Percentiles rank a stretch among this genome's conserved stretches.
These are phyloP conservation scores for Diospyros kaki DNA, from an alignment of 148 eudicot genomes.

Conservation along the genomic window DNA sequence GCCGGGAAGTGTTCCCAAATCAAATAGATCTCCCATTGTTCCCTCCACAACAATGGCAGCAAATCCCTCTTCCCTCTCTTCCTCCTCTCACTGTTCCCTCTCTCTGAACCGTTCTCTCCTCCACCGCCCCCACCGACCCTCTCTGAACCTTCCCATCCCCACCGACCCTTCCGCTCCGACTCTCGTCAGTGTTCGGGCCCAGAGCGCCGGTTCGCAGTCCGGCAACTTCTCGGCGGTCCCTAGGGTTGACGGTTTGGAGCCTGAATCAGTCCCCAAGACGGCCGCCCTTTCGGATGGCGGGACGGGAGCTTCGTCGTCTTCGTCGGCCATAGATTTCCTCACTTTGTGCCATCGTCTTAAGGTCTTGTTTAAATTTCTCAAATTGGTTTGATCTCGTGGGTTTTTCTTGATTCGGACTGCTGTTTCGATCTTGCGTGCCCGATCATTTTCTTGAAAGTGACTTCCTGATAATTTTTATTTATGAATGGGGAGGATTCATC, in stretches of 20 bases:
- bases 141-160: background rate
- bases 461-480: no score
- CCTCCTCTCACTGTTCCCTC: constrained; percentile 6
- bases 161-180: constrained; percentile 13
- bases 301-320: constrained; percentile 32
- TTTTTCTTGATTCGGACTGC: no score
- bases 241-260: constrained; percentile 12
- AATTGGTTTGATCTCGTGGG: background rate
- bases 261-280: constrained; percentile 5
- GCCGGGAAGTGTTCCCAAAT: no score
- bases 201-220: constrained; percentile 23
- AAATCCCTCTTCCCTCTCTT: background rate
- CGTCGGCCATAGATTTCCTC: constrained; percentile 77
- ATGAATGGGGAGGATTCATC: no score
- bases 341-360: constrained; percentile 75
- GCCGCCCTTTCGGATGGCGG: constrained; percentile 8
- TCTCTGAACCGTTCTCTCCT: background rate
- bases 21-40: no score
- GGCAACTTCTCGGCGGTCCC: constrained; percentile 7
- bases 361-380: constrained; percentile 21
- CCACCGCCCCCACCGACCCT: background rate
- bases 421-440: background rate
- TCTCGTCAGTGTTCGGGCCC: constrained; percentile 38
- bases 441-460: background rate
- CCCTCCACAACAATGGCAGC: background rate